Conservation (phyloP, 192 early-diverging fungal genomes). For the Entomortierella lignicola region DNA sequence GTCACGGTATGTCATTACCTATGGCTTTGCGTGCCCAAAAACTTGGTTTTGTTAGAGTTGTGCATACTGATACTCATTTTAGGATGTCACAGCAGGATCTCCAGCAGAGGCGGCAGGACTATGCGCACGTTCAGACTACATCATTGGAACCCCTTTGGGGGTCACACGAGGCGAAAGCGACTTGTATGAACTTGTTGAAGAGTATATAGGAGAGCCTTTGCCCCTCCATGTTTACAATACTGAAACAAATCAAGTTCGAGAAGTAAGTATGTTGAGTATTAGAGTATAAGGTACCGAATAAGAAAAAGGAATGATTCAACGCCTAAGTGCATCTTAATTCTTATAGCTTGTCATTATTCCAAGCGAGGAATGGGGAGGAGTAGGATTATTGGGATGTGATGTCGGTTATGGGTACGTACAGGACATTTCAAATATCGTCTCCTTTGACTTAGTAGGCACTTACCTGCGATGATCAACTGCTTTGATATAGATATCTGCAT, state of each 20-base stretch:
- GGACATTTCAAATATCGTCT: background rate
- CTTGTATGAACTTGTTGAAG: slow-evolving; percentile 72
- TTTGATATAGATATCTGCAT: slow-evolving; percentile 24
- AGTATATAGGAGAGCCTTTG: slow-evolving; percentile 64
- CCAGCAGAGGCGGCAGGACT: slow-evolving; percentile 78
- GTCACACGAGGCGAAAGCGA: slow-evolving; percentile 68
- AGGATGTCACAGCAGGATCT: slow-evolving; percentile 71
- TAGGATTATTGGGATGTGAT: slow-evolving; percentile 76
- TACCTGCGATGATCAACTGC: background rate
- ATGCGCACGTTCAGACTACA: slow-evolving; percentile 75
- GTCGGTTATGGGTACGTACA: slow-evolving; percentile 71
- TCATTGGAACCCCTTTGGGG: slow-evolving; percentile 73
- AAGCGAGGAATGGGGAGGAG: slow-evolving; percentile 74
- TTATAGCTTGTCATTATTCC: slow-evolving; percentile 73
- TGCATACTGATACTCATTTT: background rate
- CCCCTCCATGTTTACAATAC: slow-evolving; percentile 78
- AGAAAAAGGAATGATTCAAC: background rate
- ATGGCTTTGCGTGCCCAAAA: background rate
- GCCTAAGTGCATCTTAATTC: background rate
- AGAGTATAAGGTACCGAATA: background rate
- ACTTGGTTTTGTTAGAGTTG: slow-evolving; percentile 8
- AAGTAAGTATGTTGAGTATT: too few relatives aligned
- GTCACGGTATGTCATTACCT: slow-evolving; percentile 44
- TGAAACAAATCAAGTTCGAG: slow-evolving; percentile 68
- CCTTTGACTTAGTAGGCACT: background rate